A percentile compares a stretch with the other conserved stretches of the same genome.
phyloP scores from a whole-genome alignment of 257 asterid species.

The Solanum phureja region DNA sequence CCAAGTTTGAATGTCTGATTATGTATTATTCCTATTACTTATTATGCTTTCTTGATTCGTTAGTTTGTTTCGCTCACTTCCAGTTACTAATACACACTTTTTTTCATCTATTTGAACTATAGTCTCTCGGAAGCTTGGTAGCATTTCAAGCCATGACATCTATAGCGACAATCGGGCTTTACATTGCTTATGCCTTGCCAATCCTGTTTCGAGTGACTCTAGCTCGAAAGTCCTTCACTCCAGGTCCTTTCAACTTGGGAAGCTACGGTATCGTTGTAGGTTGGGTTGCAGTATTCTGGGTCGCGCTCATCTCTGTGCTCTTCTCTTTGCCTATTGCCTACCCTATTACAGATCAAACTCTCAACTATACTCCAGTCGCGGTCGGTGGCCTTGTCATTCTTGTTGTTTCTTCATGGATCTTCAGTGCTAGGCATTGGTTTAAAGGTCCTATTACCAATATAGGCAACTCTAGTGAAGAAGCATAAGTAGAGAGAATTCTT shows the following conservation, averaged over 20 bases:
- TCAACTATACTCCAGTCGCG: constrained; percentile 94
- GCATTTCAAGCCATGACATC: constrained; percentile 99
- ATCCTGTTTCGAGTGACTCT: constrained; percentile 77
- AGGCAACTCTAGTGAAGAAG: constrained; percentile 9
- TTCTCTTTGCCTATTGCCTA: constrained; percentile 92
- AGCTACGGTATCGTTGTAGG: constrained; percentile 61
- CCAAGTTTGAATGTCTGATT: background rate
- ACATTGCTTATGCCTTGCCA: constrained; percentile 93
- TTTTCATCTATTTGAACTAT: constrained; percentile 2
- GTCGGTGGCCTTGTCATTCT: constrained; percentile 74
- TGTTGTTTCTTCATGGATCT: constrained; percentile 54
- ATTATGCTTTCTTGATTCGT: background rate
- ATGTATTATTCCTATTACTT: background rate
- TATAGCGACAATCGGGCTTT: constrained; percentile 89
- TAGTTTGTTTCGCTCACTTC: background rate
- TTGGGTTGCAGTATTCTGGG: constrained; percentile 82
- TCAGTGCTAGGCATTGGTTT: constrained; percentile 84
- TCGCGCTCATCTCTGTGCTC: constrained; percentile 66
- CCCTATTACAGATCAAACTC: constrained; percentile 62
- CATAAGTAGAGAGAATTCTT: background rate
- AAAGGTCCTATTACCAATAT: constrained; percentile 83
- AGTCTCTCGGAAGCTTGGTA: constrained; percentile 93
- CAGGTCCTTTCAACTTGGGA: constrained; percentile 89
- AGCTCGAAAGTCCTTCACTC: constrained; percentile 63
- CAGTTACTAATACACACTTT: background rate